Evolutionary conservation across 495 filamentous ascomycete species (phyloP).

Genomic region (Talaromyces nanjingensis): DNA sequence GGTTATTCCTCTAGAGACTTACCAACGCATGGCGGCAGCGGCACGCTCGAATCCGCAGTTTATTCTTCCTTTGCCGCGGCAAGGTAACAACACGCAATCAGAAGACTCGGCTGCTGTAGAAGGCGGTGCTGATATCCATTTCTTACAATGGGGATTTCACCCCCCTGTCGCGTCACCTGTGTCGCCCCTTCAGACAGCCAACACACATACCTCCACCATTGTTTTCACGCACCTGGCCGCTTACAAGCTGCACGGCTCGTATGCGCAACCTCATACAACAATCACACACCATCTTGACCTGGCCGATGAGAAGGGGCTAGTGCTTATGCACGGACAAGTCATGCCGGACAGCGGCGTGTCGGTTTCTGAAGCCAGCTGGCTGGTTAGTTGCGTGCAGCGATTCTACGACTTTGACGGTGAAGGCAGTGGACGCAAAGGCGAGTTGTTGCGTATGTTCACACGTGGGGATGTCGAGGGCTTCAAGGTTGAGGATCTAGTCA

Average conservation of each 20-base stretch:
- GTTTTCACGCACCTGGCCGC: constrained; percentile 90
- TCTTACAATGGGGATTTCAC: constrained; percentile 68
- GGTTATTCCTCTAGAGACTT: constrained; percentile 65
- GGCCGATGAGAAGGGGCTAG: constrained; percentile 60
- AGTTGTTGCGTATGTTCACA: constrained; percentile 75
- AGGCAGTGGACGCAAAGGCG: constrained; percentile 44
- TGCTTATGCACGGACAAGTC: constrained; percentile 78
- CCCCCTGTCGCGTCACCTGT: constrained; percentile 69
- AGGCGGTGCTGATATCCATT: constrained; percentile 36
- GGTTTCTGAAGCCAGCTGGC: constrained; percentile 73
- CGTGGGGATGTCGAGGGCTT: constrained; percentile 64
- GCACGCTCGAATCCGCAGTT: constrained; percentile 78
- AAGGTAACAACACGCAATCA: constrained; percentile 11
- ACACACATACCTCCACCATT: constrained; percentile 64
- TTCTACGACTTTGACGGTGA: constrained; percentile 70
- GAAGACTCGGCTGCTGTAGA: constrained; percentile 2
- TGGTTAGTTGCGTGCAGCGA: constrained; percentile 90
- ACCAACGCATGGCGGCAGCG: constrained; percentile 54
- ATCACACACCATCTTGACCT: constrained; percentile 85
- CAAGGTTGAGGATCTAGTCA: constrained; percentile 73
- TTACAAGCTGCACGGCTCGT: constrained; percentile 87
- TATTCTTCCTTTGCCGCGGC: constrained; percentile 80
- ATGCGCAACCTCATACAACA: constrained; percentile 83
- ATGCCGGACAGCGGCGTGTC: constrained; percentile 69
- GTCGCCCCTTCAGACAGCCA: constrained; percentile 18